Evolutionary conservation across 2,329 filamentous ascomycete genomes (phyloP).

Genomic region (Xylariomycetidae sp.): DNA sequence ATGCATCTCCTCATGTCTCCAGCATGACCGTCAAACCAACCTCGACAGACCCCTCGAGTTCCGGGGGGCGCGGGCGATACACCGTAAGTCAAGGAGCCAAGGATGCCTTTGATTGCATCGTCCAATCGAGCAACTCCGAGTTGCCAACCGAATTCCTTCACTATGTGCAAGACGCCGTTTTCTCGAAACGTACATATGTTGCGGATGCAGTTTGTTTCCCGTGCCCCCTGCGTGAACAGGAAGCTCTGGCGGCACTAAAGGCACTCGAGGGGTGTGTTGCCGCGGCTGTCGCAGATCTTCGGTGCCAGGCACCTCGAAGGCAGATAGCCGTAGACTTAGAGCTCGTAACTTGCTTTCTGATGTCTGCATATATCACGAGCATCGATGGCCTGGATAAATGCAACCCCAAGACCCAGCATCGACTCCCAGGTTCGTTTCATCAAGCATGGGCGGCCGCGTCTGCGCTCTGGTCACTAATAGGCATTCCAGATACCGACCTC

Average conservation of each 20-base stretch:
- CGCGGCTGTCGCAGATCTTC: slow-evolving; percentile 53
- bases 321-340: slow-evolving; percentile 49
- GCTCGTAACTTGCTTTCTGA: slow-evolving; percentile 49
- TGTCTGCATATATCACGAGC: slow-evolving; percentile 54
- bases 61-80: slow-evolving; percentile 12
- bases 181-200: slow-evolving; percentile 22
- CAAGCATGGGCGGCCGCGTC: too few relatives aligned
- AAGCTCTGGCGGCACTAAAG: slow-evolving; percentile 44
- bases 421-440: slow-evolving; percentile 27
- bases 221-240: slow-evolving; percentile 36
- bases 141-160: slow-evolving; percentile 27
- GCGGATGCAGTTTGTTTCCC: slow-evolving; percentile 33
- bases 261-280: slow-evolving; percentile 56
- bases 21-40: slow-evolving; percentile 13
- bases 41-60: slow-evolving; percentile 2
- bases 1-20: slow-evolving; percentile 3
- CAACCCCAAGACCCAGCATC: slow-evolving; percentile 41
- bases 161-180: slow-evolving; percentile 23
- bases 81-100: slow-evolving; percentile 29
- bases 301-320: slow-evolving; percentile 37
- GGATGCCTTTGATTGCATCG: slow-evolving; percentile 23
- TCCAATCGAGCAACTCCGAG: slow-evolving; percentile 21
- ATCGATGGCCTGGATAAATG: slow-evolving; percentile 47
- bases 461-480: slow-evolving; percentile 11
- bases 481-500: slow-evolving; percentile 61